Evolutionary conservation across 106 monocot genomes (phyloP), one percentile per base, ranked within the genome.

Genomic region (Posidonia australis): DNA sequence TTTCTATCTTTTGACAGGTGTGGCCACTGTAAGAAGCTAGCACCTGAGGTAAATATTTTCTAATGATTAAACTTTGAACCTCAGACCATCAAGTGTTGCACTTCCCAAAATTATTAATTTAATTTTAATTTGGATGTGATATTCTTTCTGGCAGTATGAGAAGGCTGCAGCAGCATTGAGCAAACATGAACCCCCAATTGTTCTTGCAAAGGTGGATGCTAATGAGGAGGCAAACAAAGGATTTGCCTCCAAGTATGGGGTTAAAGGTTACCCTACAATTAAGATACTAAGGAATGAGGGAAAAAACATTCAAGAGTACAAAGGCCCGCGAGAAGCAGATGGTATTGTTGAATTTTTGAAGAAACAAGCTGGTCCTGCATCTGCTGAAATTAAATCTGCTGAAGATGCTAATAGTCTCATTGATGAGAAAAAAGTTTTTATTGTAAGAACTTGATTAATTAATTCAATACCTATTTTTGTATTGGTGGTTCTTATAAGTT

Each of bases 1-100:
- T 43, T 62, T 29, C 44, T n/a, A 19, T 62, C 19, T 61, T 13
- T 61, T 61, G 14, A 18, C 61, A 61, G 61, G 61, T 61, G 61
- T 42, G 61, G 61, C 11, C 61, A 61, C 36, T 61, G 96, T 74
- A 84, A 87, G 72, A 79, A 65, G 23, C 89, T 96, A 13, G 80
- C 79, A 44, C 96, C 96, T 17, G 96, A 96, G 94, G 94, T 96
- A 84, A 64, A n/a, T n/a, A n/a, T n/a, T n/a, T n/a, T n/a, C n/a
- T n/a, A n/a, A n/a, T n/a, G n/a, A n/a, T n/a, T n/a, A n/a, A n/a
- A n/a, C n/a, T n/a, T n/a, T n/a, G n/a, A n/a, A n/a, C n/a, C n/a
- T n/a, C n/a, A n/a, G n/a, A n/a, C n/a, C n/a, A n/a, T n/a, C n/a
- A n/a, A n/a, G n/a, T n/a, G n/a, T n/a, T n/a, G n/a, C n/a, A n/a